Evolutionary conservation across 768 basidiomycete species (phyloP).

Genomic region (Psilocybe cubensis): DNA sequence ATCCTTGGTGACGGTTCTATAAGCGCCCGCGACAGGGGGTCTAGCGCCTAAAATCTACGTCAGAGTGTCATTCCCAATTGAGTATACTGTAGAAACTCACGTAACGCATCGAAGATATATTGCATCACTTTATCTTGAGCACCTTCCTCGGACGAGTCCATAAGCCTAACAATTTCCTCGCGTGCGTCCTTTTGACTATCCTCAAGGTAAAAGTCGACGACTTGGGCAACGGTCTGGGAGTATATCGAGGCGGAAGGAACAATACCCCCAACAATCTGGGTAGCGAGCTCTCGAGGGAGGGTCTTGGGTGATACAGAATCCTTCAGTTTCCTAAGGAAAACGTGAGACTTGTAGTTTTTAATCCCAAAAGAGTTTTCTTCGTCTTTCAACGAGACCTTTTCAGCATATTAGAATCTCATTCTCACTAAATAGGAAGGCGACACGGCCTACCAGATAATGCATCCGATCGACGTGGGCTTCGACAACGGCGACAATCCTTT

Average conservation of each 20-base stretch:
- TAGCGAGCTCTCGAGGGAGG: constrained; percentile 40
- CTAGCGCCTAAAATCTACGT: constrained; percentile 27
- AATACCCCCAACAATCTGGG: constrained; percentile 53
- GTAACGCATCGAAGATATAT: constrained; percentile 51
- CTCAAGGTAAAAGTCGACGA: constrained; percentile 64
- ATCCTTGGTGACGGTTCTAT: constrained; percentile 37
- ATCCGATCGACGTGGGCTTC: constrained; percentile 33
- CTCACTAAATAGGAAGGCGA: neutral
- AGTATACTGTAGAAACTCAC: constrained; percentile 28
- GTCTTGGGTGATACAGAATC: constrained; percentile 10
- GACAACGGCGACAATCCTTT: constrained; percentile 31
- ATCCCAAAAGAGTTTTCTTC: constrained; percentile 18
- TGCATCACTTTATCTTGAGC: constrained; percentile 36
- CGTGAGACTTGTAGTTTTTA: constrained; percentile 26
- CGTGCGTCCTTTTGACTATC: constrained; percentile 37
- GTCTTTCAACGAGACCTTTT: constrained; percentile 14
- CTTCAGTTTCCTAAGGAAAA: constrained; percentile 36
- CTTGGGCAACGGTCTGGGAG: constrained; percentile 56
- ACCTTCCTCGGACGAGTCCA: constrained; percentile 26
- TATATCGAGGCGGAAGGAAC: constrained; percentile 61
- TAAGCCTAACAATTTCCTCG: constrained; percentile 42
- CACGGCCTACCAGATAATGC: constrained; percentile 22
- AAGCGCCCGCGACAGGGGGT: constrained; percentile 45
- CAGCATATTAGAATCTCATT: neutral
- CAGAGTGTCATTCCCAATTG: neutral